Evolutionary conservation across 768 basidiomycete species (phyloP), one percentile per base, ranked within the genome.

Genomic region (Boletus vermiculosoides): DNA sequence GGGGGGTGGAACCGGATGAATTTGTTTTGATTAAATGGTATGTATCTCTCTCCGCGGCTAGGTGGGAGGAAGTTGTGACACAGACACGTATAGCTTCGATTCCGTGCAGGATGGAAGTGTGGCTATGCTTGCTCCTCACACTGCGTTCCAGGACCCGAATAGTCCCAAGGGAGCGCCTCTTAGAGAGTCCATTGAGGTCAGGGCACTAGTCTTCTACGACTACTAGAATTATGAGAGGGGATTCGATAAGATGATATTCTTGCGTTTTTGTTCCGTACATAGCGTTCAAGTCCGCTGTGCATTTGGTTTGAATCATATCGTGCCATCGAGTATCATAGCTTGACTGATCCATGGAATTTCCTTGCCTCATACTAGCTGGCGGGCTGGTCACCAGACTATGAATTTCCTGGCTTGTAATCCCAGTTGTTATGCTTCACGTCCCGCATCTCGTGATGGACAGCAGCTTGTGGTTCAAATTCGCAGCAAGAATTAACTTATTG

Each of bases 21-120:
- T 71, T 71, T 41, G 77, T 76, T 18, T 61, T 81, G 49, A 78
- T 81, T 50, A 80, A 81, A 60, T 80, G 79, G 79, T 81, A 48
- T 31, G 73, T 58, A 9, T 36, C 23, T 18, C 13, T 52, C 25
- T 45, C 9, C 4, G 34, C 8, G 5, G 15, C n/a, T 45, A 12
- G 20, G 23, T 11, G 5, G 16, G 18, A 18, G 2, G 25, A 25
- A 8, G 2, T 7, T 23, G 31, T 55, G 42, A 59, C 48, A 12
- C 20, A 30, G 16, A 15, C 7, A 8, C 18, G 6, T 30, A 30
- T 55, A 74, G 74, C 48, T 69, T 73, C 45, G 71, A 73, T 48
- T 76, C 73, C 15, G 54, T 71, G 44, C 67, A 68, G 48, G 74
- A 74, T 46, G 72, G 72, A 18, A 73, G 68, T n/a, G 65, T 70